Evolutionary conservation across 1,139 yeast genomes (phyloP), one percentile per base, ranked within the genome.

Genomic region (Yamadazyma jaroonii): DNA sequence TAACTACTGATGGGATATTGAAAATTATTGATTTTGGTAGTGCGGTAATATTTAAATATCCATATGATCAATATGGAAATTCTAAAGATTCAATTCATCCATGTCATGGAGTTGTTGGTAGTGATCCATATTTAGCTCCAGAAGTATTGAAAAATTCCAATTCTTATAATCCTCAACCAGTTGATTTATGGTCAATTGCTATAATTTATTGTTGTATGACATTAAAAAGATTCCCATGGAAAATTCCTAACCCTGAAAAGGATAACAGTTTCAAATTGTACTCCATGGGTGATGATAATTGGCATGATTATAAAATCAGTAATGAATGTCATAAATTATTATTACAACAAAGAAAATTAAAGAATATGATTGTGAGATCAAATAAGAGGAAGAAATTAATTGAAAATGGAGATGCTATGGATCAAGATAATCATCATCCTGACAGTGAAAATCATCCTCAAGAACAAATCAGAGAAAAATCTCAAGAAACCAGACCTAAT

Each of bases 61-160:
- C 97, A 1, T 86, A 85, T 59, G 94, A 89, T 52, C 70, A 68
- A 46, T 57, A 59, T 42, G 68, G 69, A 11, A 59, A 59, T 41
- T 51, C 62, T n/a, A 64, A 66, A 43, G 80, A 78, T 36, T 77
- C 76, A 35, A 72, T 87, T 36, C 88, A 88, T 32, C 75, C 78
- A 50, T 90, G 96, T 35, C 90, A 84, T 48, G 98, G 98, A 6
- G 84, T 92, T 46, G 97, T 92, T 38, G 99, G 99, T 5, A 87
- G 96, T 8, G 99, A 94, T 62, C 99, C 99, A 4, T 92, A 92
- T 56, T 74, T 92, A 54, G 97, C 98, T 1, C 98, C 99, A 0
- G 99, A 92, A 60, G 97, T 90, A 12, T 74, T 94, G 48, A 76
- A 74, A 24, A 76, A 77, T 38, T 74, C 79, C 40, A 63, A 64